phyloP scores from a whole-genome alignment of 495 filamentous ascomycete genomes.

The Penicillium canariense region DNA sequence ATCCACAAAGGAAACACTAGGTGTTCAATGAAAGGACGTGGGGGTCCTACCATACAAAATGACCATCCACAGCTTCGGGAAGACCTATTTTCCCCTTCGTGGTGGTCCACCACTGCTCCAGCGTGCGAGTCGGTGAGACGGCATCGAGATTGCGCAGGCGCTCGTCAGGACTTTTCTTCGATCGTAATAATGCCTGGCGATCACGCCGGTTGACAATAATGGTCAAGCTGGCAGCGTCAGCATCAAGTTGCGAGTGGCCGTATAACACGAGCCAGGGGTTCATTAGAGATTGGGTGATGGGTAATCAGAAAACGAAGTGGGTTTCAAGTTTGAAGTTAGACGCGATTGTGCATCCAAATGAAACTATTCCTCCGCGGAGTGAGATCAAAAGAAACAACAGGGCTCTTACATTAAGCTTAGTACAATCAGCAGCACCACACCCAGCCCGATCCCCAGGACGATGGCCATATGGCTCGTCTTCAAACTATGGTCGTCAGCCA shows the following conservation, averaged over 20 bases:
- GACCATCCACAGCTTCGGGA: slow-evolving; percentile 37
- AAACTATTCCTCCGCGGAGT: neutral
- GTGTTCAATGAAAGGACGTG: too few relatives aligned
- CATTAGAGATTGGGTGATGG: too few relatives aligned
- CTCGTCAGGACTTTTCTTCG: slow-evolving; percentile 30
- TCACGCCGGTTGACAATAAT: slow-evolving; percentile 40
- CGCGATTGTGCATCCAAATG: neutral
- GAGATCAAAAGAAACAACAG: neutral
- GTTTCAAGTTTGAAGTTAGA: neutral
- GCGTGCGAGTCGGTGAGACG: slow-evolving; percentile 38
- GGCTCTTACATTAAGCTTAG: slow-evolving; percentile 37
- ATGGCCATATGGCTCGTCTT: slow-evolving; percentile 38
- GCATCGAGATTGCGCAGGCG: slow-evolving; percentile 41
- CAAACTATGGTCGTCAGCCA: slow-evolving; percentile 19
- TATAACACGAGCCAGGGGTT: slow-evolving; percentile 9
- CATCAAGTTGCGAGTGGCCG: neutral
- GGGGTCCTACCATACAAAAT: slow-evolving; percentile 42
- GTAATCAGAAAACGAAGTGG: too few relatives aligned
- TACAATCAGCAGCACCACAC: slow-evolving; percentile 35
- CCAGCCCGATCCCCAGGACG: slow-evolving; percentile 41
- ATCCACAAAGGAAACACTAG: neutral
- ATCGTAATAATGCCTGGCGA: slow-evolving; percentile 22
- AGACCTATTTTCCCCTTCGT: slow-evolving; percentile 37
- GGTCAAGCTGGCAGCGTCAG: slow-evolving; percentile 28
- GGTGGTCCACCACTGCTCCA: slow-evolving; percentile 45